phyloP scores from a whole-genome alignment of 495 filamentous ascomycete genomes.

The Neurospora sp. region DNA sequence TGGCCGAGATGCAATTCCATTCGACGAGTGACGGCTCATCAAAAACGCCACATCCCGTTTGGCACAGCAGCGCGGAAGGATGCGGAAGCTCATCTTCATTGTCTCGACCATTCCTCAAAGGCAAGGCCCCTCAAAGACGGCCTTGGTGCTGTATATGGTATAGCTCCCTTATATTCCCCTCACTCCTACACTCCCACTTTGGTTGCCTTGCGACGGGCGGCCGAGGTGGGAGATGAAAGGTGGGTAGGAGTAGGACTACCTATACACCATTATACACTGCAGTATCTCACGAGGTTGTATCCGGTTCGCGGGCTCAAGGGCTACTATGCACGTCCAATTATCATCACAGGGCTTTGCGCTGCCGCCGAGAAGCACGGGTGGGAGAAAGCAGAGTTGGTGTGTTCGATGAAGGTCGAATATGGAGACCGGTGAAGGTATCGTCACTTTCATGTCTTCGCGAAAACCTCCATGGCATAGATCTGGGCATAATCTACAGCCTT shows the following conservation, averaged over 20 bases:
- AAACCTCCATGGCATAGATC: not conserved
- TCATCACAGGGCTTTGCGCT: not conserved
- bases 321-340: not conserved
- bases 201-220: not conserved
- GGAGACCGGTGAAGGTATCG: conserved; percentile 18
- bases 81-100: conserved; percentile 13
- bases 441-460: not conserved
- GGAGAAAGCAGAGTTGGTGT: conserved; percentile 12
- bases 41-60: conserved; percentile 13
- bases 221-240: not conserved
- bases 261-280: not conserved
- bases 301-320: not conserved
- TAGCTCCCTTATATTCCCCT: not conserved
- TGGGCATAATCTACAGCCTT: not conserved
- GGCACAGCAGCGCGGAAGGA: conserved; percentile 15
- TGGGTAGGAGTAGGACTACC: not conserved
- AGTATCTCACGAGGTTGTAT: not conserved
- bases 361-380: not conserved
- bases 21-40: conserved; percentile 1
- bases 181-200: not conserved
- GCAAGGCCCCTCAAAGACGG: not conserved
- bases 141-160: not conserved
- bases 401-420: conserved; percentile 14
- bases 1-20: not conserved
- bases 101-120: not conserved